These are phyloP conservation scores for Ophiostoma quercus DNA, from an alignment of 2,329 filamentous ascomycete species.

Conservation along the genomic window DNA sequence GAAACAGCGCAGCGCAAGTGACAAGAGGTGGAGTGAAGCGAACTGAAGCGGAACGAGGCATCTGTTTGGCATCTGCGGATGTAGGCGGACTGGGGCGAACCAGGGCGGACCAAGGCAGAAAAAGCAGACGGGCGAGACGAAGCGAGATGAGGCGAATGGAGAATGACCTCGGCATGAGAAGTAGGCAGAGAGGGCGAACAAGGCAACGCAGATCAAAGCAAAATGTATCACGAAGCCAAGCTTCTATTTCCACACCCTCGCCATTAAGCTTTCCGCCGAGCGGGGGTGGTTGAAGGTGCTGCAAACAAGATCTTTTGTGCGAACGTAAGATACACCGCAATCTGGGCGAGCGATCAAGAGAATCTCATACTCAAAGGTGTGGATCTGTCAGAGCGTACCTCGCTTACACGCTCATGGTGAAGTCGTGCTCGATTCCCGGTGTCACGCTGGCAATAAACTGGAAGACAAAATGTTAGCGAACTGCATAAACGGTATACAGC, in stretches of 20 bases:
- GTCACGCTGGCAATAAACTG: constrained; percentile 25
- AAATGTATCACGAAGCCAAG: background rate
- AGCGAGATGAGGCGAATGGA: no score
- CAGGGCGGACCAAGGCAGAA: background rate
- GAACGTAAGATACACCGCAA: background rate
- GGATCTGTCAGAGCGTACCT: background rate
- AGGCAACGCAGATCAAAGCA: background rate
- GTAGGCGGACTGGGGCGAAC: background rate
- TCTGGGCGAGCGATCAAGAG: background rate
- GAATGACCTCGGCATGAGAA: no score
- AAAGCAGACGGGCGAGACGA: no score
- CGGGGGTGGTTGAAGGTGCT: no score
- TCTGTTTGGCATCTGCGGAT: background rate
- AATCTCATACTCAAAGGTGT: background rate
- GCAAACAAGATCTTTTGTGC: background rate
- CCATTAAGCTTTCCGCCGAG: background rate
- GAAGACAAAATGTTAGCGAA: background rate
- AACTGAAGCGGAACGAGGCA: background rate
- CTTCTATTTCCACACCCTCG: no score
- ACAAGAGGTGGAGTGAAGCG: background rate
- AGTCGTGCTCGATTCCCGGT: constrained; percentile 24
- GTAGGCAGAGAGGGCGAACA: background rate
- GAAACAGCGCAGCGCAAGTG: background rate
- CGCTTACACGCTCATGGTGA: constrained; percentile 25
- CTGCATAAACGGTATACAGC: background rate